Evolutionary conservation across 148 eudicot genomes (phyloP), one percentile per base, ranked within the genome.

Genomic region (Camellia granthamiana): DNA sequence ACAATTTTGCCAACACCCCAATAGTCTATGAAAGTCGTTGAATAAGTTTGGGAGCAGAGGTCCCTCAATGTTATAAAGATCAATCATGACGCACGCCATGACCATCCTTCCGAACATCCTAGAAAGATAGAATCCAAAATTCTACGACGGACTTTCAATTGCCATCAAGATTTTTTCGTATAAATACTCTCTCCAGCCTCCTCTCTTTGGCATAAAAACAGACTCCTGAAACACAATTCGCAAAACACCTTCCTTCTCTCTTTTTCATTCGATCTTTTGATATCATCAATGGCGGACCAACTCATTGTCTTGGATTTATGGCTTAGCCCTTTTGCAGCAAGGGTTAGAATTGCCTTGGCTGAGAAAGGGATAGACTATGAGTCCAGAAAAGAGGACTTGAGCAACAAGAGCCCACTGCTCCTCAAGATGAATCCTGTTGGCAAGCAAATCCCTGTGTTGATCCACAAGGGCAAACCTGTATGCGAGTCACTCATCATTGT

Each of bases 261-360:
- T 43, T 66, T 1, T 44, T 14, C 6, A 44, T 67, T 41, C 70
- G 11, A 67, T 67, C 71, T 14, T 13, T 4, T 21, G 10, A 41
- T 30, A 3, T 9, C 30, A 12, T 44, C 43, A 79, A 82, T 82
- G 84, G 78, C 66, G 0, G 66, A 76, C 2, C 51, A 84, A 30
- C 38, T 82, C 1, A 71, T 82, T 77, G 10, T 87, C n/a, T 49
- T 87, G 56, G 80, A 84, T 51, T 51, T 9, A 12, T 79, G 82
- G 80, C 19, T 77, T 23, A 84, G 87, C 67, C 72, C 76, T 81
- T 84, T 77, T 74, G 75, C 78, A 3, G 69, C 80, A 75, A 87
- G 89, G 67, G 85, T 82, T 42, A 84, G 79, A 73, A 74, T 87
- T 16, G 87, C 87, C 13, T 76, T 87, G 70, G 85, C 85, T 3